Conservation (phyloP, 2,329 filamentous ascomycete species). For the Aspergillus clavatus region DNA sequence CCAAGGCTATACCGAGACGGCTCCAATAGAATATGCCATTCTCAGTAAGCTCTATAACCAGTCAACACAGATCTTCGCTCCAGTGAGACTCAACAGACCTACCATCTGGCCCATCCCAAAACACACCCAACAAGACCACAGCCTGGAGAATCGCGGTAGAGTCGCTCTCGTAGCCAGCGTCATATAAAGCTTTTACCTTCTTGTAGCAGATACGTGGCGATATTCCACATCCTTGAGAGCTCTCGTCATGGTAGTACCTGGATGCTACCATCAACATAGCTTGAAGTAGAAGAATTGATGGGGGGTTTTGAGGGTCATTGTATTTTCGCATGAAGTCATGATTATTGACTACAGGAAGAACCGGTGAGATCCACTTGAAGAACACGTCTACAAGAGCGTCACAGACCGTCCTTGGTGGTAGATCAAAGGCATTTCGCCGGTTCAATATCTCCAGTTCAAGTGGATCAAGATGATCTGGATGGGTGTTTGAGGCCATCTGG, state of each 20-base stretch:
- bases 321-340: slow-evolving; percentile 11
- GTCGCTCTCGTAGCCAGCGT: slow-evolving; percentile 10
- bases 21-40: slow-evolving; percentile 15
- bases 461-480: slow-evolving; percentile 7
- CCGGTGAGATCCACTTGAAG: slow-evolving; percentile 11
- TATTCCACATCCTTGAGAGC: neutral
- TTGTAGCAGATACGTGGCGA: slow-evolving; percentile 10
- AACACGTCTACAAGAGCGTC: slow-evolving; percentile 9
- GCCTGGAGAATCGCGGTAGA: slow-evolving; percentile 6
- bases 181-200: slow-evolving; percentile 13
- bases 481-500: too few species aligned
- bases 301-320: neutral
- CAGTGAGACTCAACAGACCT: neutral
- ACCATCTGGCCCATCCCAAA: slow-evolving; percentile 15
- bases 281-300: slow-evolving; percentile 11
- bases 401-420: slow-evolving; percentile 3
- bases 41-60: slow-evolving; percentile 10
- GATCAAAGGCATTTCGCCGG: slow-evolving; percentile 8
- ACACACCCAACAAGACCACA: slow-evolving; percentile 8
- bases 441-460: slow-evolving; percentile 12
- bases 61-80: slow-evolving; percentile 1
- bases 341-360: slow-evolving; percentile 9
- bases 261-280: slow-evolving; percentile 12
- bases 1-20: slow-evolving; percentile 11
- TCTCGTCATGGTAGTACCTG: neutral